phyloP scores from a whole-genome alignment of 805 yeast genomes.

The Ogataea saltuana region DNA sequence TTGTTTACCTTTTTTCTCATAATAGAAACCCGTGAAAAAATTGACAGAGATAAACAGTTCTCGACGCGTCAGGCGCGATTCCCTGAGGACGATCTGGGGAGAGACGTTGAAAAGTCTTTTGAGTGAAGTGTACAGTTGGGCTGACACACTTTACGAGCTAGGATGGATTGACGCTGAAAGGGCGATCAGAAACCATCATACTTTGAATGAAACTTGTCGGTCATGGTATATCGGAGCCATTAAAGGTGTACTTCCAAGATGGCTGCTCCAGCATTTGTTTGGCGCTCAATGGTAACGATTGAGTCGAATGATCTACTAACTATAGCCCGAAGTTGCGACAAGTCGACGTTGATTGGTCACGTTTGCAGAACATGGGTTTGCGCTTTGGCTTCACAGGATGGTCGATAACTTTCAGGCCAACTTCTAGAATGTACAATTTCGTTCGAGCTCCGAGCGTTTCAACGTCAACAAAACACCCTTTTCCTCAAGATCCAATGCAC shows the following conservation, averaged over 20 bases:
- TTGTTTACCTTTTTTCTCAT: conserved; percentile 5
- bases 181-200: not conserved
- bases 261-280: not conserved
- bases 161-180: not conserved
- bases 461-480: not conserved
- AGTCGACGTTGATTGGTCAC: not conserved
- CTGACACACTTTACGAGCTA: not conserved
- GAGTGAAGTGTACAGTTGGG: not conserved
- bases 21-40: not conserved
- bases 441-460: not conserved
- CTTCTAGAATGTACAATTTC: not conserved
- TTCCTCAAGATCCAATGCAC: conserved; percentile 15
- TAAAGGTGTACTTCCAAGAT: not conserved
- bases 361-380: not conserved
- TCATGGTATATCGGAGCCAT: conserved; percentile 3
- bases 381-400: conserved; percentile 2
- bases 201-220: not conserved
- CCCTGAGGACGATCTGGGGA: not conserved
- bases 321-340: no score
- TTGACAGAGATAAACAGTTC: not conserved
- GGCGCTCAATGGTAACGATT: conserved; percentile 1
- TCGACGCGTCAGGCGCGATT: conserved; percentile 6
- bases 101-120: not conserved
- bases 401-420: conserved; percentile 1
- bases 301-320: no score